Percentiles rank a stretch among this genome's conserved stretches.
Conservation (phyloP, 139 green algal genomes). For the Tetraselmis chui region DNA sequence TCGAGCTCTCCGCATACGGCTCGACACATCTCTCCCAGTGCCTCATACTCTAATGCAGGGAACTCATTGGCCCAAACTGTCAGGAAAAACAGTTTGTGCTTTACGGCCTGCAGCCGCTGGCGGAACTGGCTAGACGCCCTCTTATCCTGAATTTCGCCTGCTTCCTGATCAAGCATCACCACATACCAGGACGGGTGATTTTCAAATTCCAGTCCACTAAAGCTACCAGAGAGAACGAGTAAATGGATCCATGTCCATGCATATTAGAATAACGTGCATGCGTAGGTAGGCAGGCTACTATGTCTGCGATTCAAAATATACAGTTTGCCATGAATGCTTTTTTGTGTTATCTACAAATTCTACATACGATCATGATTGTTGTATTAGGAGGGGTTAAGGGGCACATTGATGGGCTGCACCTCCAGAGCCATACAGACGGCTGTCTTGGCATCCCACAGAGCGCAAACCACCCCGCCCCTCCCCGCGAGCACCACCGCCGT, state of each 20-base stretch:
- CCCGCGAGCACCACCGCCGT: conserved; percentile 29
- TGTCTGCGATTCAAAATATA: neutral
- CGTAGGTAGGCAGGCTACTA: neutral
- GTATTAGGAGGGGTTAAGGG: neutral
- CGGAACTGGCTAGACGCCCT: neutral
- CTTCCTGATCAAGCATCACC: neutral
- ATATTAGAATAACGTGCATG: neutral
- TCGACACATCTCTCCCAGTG: conserved; percentile 1
- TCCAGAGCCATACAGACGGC: neutral
- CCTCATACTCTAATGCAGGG: neutral
- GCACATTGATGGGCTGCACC: neutral
- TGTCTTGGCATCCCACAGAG: conserved; percentile 29
- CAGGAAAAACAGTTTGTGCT: conserved; percentile 52
- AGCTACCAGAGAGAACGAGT: neutral
- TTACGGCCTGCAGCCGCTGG: conserved; percentile 24
- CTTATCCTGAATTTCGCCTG: neutral
- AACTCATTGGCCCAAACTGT: conserved; percentile 53
- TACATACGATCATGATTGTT: neutral
- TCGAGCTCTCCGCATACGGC: neutral
- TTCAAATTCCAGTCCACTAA: too few species aligned
- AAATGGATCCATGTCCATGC: neutral
- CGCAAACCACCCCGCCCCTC: conserved; percentile 27
- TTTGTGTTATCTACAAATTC: too few species aligned
- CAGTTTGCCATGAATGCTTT: too few species aligned
- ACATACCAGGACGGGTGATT: neutral